A percentile compares a stretch with the other conserved stretches of the same genome.
These are phyloP conservation scores for Alternaria postmessia DNA, from an alignment of 2,329 filamentous ascomycete genomes.

Conservation along the genomic window DNA sequence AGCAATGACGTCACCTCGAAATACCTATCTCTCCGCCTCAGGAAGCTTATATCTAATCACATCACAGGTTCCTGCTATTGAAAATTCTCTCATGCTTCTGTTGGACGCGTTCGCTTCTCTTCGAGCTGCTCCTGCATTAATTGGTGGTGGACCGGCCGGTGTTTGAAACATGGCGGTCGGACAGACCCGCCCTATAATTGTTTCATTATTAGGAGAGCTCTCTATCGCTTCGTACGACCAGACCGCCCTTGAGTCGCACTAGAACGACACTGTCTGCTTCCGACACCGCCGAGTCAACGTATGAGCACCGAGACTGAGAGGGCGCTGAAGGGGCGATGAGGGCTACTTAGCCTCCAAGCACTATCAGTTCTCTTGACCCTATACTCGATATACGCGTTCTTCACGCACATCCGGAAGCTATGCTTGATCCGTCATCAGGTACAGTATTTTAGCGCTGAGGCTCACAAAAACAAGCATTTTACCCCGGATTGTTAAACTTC, in stretches of 20 bases:
- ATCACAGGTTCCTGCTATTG: not conserved
- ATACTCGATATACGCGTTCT: constrained; percentile 3
- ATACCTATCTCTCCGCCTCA: too few species aligned
- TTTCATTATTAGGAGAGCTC: constrained; percentile 1
- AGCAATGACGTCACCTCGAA: not conserved
- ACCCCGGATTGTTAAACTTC: constrained; percentile 19
- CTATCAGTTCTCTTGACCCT: not conserved
- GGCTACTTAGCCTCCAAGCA: not conserved
- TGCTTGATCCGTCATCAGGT: not conserved
- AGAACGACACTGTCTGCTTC: not conserved
- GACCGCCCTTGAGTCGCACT: not conserved
- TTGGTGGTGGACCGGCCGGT: not conserved
- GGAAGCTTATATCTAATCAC: not conserved
- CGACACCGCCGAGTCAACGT: not conserved
- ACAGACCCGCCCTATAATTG: constrained; percentile 2
- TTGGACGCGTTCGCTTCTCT: not conserved
- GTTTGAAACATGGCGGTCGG: not conserved
- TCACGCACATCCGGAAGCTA: constrained; percentile 10
- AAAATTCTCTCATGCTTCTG: not conserved
- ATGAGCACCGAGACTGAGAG: not conserved
- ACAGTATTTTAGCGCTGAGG: constrained; percentile 6
- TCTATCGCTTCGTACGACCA: not conserved
- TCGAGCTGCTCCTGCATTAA: not conserved
- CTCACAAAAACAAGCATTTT: constrained; percentile 21
- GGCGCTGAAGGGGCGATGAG: not conserved